These are phyloP conservation scores for Mycosphaerella arachidis DNA, from an alignment of 2,329 filamentous ascomycete genomes.

Conservation along the genomic window DNA sequence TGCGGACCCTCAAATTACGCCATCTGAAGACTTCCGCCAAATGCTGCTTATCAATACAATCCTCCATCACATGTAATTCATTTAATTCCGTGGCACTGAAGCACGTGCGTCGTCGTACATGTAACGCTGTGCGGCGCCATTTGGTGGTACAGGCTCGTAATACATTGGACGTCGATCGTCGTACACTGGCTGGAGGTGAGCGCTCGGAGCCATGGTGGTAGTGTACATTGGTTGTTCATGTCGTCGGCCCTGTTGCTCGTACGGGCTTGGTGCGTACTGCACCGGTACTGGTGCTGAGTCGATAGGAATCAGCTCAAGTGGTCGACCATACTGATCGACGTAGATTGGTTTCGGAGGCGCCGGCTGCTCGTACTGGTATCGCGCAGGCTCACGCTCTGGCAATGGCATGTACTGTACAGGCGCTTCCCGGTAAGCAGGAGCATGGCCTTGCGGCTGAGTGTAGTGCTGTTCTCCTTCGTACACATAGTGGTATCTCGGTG, in stretches of 20 bases:
- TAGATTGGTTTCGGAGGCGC: constrained; percentile 25
- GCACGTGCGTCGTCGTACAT: constrained; percentile 18
- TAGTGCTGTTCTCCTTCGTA: constrained; percentile 24
- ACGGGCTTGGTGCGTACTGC: constrained; percentile 25
- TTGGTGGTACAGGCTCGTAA: constrained; percentile 6
- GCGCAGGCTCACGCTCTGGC: constrained; percentile 14
- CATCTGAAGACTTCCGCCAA: not conserved
- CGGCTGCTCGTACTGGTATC: constrained; percentile 22
- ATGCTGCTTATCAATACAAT: not conserved
- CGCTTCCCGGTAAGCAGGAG: constrained; percentile 13
- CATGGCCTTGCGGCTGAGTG: constrained; percentile 12
- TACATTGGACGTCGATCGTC: constrained; percentile 16
- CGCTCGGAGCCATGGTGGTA: constrained; percentile 6
- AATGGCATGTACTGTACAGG: constrained; percentile 25
- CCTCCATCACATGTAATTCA: not conserved
- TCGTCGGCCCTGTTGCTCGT: constrained; percentile 22
- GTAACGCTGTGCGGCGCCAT: constrained; percentile 8
- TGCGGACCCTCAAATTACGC: not conserved
- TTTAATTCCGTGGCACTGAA: constrained; percentile 17
- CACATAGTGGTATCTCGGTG: constrained; percentile 22
- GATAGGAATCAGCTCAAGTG: constrained; percentile 27
- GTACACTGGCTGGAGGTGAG: constrained; percentile 14
- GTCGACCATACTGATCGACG: constrained; percentile 32
- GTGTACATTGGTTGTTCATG: constrained; percentile 17
- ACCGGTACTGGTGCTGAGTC: constrained; percentile 26